Evolutionary conservation across 495 filamentous ascomycete species (phyloP).

Genomic region (Aspergillus mulundensis): DNA sequence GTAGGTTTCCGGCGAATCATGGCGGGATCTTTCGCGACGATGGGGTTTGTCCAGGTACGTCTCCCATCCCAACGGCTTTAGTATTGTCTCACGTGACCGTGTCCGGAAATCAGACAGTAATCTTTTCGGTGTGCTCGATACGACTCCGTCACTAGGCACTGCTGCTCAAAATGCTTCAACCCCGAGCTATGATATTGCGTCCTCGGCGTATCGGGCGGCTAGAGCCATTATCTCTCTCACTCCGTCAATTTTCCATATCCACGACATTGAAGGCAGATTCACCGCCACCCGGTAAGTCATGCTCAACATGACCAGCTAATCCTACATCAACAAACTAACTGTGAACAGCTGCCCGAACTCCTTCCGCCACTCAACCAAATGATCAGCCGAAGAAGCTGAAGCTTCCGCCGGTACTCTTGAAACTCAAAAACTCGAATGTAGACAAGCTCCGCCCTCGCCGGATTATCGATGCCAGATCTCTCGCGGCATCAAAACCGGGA

Average conservation of each 20-base stretch:
- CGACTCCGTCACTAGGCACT: neutral
- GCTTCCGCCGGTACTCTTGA: constrained; percentile 21
- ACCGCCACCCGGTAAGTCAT: constrained; percentile 19
- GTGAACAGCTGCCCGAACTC: neutral
- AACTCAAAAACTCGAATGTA: constrained; percentile 13
- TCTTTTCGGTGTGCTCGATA: constrained; percentile 9
- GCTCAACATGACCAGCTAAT: too few species aligned
- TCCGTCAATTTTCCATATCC: constrained; percentile 33
- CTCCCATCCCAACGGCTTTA: too few species aligned
- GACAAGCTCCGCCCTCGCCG: constrained; percentile 27
- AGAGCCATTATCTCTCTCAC: constrained; percentile 11
- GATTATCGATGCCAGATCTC: constrained; percentile 39
- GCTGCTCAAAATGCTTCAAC: constrained; percentile 30
- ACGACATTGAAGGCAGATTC: constrained; percentile 19
- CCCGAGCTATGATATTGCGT: constrained; percentile 21
- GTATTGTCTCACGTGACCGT: constrained; percentile 13
- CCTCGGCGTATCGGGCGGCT: constrained; percentile 14
- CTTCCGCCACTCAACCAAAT: constrained; percentile 14
- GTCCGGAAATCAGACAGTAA: neutral
- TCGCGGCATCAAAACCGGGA: constrained; percentile 30
- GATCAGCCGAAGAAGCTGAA: constrained; percentile 15
- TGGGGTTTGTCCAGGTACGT: neutral
- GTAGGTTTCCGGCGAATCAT: constrained; percentile 86
- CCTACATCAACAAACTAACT: neutral
- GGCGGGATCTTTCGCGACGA: neutral